phyloP scores from a whole-genome alignment of 2,329 filamentous ascomycete species.

The Penicillium freii region DNA sequence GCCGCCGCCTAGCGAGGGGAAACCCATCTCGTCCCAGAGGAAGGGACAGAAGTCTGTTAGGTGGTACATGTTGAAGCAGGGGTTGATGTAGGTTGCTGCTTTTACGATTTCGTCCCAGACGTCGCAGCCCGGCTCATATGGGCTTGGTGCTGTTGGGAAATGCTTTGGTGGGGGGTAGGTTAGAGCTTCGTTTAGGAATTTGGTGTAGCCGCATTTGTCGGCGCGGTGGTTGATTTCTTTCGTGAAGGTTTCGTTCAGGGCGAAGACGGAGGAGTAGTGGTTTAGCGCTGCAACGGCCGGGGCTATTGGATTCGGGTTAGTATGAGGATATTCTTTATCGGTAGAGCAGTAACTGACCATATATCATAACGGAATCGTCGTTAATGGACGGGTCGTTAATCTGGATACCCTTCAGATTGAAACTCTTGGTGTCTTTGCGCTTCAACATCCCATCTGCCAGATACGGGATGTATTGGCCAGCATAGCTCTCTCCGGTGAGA shows the following conservation, averaged over 20 bases:
- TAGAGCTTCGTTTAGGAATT: conserved; percentile 48
- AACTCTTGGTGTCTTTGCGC: conserved; percentile 64
- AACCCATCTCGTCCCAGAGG: conserved; percentile 65
- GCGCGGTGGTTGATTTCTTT: conserved; percentile 39
- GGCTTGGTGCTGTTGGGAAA: conserved; percentile 52
- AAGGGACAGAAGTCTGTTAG: conserved; percentile 69
- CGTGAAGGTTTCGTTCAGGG: conserved; percentile 44
- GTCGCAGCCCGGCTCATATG: conserved; percentile 51
- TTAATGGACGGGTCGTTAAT: conserved; percentile 70
- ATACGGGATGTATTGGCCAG: conserved; percentile 67
- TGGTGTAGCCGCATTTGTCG: conserved; percentile 46
- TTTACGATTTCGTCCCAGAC: conserved; percentile 56
- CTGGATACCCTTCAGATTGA: conserved; percentile 65
- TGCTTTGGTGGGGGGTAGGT: conserved; percentile 65
- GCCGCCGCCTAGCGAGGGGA: conserved; percentile 65
- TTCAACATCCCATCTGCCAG: conserved; percentile 72
- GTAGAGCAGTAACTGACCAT: conserved; percentile 37
- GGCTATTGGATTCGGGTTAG: conserved; percentile 19
- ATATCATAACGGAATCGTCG: conserved; percentile 47
- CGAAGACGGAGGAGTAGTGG: conserved; percentile 41
- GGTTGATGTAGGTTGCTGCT: conserved; percentile 61
- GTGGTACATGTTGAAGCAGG: conserved; percentile 75
- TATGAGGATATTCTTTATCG: background rate
- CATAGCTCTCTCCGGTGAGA: conserved; percentile 71
- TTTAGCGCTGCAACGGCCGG: conserved; percentile 44